Conservation (phyloP, 2,329 filamentous ascomycete genomes). For the Colletotrichum godetiae region DNA sequence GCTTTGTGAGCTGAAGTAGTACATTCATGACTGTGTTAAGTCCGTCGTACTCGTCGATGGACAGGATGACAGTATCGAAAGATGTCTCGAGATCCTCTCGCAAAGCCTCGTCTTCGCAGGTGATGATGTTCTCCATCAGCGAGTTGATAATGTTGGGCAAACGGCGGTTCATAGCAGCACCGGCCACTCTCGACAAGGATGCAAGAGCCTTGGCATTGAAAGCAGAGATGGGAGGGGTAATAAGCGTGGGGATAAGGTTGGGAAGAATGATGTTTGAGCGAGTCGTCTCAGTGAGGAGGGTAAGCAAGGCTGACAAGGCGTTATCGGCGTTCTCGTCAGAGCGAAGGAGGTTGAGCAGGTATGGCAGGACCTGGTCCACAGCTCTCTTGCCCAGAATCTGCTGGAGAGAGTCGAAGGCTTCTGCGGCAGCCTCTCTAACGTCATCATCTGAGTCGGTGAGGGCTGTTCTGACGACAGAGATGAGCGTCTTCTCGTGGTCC, state of each 20-base stretch:
- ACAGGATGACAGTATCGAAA: slow-evolving; percentile 90
- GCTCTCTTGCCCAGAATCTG: slow-evolving; percentile 93
- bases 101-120: slow-evolving; percentile 79
- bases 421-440: slow-evolving; percentile 93
- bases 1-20: slow-evolving; percentile 86
- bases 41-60: slow-evolving; percentile 95
- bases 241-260: slow-evolving; percentile 93
- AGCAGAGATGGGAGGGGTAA: slow-evolving; percentile 87
- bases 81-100: slow-evolving; percentile 79
- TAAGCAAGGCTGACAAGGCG: slow-evolving; percentile 90
- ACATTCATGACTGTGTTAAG: slow-evolving; percentile 96
- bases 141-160: slow-evolving; percentile 92
- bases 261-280: slow-evolving; percentile 96
- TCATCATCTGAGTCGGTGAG: slow-evolving; percentile 90
- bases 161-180: slow-evolving; percentile 88
- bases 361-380: slow-evolving; percentile 93
- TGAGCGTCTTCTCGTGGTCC: slow-evolving; percentile 94
- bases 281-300: slow-evolving; percentile 91
- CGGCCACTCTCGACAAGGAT: slow-evolving; percentile 91
- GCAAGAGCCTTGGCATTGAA: slow-evolving; percentile 97
- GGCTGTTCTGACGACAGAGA: slow-evolving; percentile 92
- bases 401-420: slow-evolving; percentile 96
- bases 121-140: slow-evolving; percentile 91
- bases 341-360: slow-evolving; percentile 89
- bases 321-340: slow-evolving; percentile 90